Evolutionary conservation across 2,329 filamentous ascomycete species (phyloP), one percentile per base, ranked within the genome.

Genomic region (Aspergillus brunneoviolaceus): DNA sequence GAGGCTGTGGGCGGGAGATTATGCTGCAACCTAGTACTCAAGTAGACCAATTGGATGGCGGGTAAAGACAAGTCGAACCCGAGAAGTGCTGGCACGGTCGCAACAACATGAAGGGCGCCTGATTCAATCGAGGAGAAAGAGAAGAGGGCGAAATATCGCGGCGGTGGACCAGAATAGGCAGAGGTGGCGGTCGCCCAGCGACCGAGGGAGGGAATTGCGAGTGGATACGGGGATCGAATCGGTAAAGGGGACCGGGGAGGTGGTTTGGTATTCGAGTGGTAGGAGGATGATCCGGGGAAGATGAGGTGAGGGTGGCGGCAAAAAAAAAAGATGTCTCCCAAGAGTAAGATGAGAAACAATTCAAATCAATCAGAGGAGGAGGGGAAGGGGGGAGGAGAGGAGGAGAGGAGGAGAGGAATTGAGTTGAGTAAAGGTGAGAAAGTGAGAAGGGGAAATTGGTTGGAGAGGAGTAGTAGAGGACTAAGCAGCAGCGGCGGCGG

Each of bases 41-140:
- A 52, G 57, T 70, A 48, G 61, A 63, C 64, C 62, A 60, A 55
- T 58, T 57, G 55, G 68, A 66, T 66, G 64, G 59, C 56, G 63
- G 64, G 60, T 67, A 68, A 60, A 63, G 63, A 54, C 60, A 61
- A 55, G 65, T 67, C 54, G 61, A 68, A 64, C 63, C 65, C 62
- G 63, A 63, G 61, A 63, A 67, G 55, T 67, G 64, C 60, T 59
- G 66, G 52, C 65, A 66, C 64, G 56, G 65, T 66, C 62, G 66
- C 63, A 65, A 68, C 66, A 71, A 72, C 72, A 74, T 74, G 72
- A 73, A 74, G 72, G 72, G 72, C 72, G 69, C 65, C 61, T 47
- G 57, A 35, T 31, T 54, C 58, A 55, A 45, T 39, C 39, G 42
- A 57, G 49, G 57, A 58, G 60, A 54, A 63, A 63, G 60, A 55